Base-by-base conservation (phyloP, 495 filamentous ascomycete genomes). In the Tetracladium marchalianum region DNA sequence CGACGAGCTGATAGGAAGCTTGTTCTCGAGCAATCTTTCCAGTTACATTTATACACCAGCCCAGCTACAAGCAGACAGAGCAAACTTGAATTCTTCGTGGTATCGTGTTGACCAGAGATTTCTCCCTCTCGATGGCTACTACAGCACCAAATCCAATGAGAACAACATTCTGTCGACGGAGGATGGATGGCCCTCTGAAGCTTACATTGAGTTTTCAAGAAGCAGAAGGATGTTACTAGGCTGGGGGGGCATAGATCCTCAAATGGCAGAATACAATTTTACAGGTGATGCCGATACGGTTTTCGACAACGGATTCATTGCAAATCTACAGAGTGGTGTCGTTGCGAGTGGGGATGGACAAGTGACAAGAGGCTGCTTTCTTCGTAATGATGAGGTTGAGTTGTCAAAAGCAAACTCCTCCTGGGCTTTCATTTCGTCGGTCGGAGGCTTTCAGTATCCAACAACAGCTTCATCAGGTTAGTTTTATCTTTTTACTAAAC, bases 181-280 rank as follows among this genome's bases (percentile, higher is more conserved):
- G 10, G 73, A 82, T 55, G 79, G 80, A 11, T 84, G 80, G 80
- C 80, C 80, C 1, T 70, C 68, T 11, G 66, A 72, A 33, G 67
- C 69, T 19, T 82, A 67, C 50, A 55, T 81, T 24, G 75, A 77
- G 41, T 62, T 80, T 17, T 65, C 68, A 0, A 60, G 67, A 12
- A 58, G 63, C 9, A 68, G 68, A 49, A 64, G 79, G 13, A 47
- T 81, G 0, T 51, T 84, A 2, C 55, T 73, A 19, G 67, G 69
- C 35, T 79, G 73, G 51, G 78, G 76, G 9, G 62, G 58, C 3
- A 52, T 83, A 4, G 78, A 82, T 52, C 62, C 74, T 12, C 73
- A 80, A 41, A 64, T 84, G 57, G 48, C 54, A n/a, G 52, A 47
- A 4, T 80, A 81, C 53, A 65, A 78, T 51, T 55, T 73, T 35